phyloP scores from a whole-genome alignment of 1,139 yeast species.

The Yamadazyma sp. region DNA sequence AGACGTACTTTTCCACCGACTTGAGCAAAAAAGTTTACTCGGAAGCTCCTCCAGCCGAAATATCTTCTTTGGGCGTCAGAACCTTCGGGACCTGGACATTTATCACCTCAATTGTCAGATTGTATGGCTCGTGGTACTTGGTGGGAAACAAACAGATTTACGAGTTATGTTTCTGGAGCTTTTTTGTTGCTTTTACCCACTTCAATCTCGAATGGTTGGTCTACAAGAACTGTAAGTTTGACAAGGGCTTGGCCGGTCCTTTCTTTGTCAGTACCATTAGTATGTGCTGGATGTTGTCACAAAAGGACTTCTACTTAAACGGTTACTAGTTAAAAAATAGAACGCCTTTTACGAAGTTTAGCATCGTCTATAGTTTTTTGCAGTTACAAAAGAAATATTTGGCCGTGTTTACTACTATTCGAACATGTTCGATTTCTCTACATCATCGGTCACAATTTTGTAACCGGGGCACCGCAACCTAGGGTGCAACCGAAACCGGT shows the following conservation, averaged over 20 bases:
- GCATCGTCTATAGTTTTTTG: neutral
- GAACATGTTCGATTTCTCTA: too few relatives aligned
- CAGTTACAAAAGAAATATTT: too few relatives aligned
- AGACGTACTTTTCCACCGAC: conserved; percentile 74
- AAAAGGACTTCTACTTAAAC: conserved; percentile 49
- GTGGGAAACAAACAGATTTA: conserved; percentile 61
- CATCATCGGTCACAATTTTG: too few relatives aligned
- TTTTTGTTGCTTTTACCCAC: conserved; percentile 79
- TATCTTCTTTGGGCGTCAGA: conserved; percentile 81
- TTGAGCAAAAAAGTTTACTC: conserved; percentile 81
- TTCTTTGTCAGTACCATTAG: conserved; percentile 61
- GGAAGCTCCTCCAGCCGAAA: conserved; percentile 52
- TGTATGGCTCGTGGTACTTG: conserved; percentile 82
- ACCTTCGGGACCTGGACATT: conserved; percentile 99
- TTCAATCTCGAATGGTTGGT: conserved; percentile 81
- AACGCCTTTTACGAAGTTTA: neutral
- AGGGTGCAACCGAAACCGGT: neutral
- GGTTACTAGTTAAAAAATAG: neutral
- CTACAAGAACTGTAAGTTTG: conserved; percentile 76
- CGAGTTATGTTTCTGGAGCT: conserved; percentile 80
- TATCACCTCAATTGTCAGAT: conserved; percentile 78
- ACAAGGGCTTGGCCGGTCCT: conserved; percentile 89
- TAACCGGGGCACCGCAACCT: too few relatives aligned
- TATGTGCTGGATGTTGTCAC: conserved; percentile 59
- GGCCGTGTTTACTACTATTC: too few relatives aligned